phyloP scores from a whole-genome alignment of 2,329 filamentous ascomycete genomes.

The Arthrobotrys sinensis region DNA sequence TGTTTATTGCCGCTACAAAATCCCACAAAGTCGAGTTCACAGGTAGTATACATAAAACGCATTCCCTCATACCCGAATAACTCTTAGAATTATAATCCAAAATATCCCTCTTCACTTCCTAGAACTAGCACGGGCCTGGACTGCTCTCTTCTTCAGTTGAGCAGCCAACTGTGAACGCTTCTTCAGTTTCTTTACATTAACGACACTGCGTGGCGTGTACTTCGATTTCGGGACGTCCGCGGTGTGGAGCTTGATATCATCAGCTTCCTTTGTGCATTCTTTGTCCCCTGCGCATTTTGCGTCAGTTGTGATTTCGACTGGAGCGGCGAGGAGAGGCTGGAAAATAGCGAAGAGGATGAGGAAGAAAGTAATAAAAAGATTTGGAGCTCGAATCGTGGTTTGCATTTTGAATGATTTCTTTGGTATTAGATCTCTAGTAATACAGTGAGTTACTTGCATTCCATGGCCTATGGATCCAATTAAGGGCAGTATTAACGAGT shows the following conservation, averaged over 20 bases:
- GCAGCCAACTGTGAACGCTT: slow-evolving; percentile 28
- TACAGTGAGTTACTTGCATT: no score
- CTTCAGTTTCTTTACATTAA: slow-evolving; percentile 27
- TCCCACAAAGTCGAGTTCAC: no score
- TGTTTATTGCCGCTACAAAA: no score
- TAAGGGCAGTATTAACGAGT: no score
- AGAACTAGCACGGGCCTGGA: slow-evolving; percentile 17
- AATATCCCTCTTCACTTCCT: slow-evolving; percentile 11
- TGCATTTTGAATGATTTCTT: slow-evolving; percentile 31
- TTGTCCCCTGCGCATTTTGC: slow-evolving; percentile 6
- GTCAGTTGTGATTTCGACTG: neutral
- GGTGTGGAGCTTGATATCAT: slow-evolving; percentile 4
- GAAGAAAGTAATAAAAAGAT: slow-evolving; percentile 42
- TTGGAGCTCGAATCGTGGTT: slow-evolving; percentile 28
- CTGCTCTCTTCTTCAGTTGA: slow-evolving; percentile 31
- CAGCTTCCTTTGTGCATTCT: slow-evolving; percentile 1
- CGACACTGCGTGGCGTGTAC: neutral
- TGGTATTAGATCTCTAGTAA: neutral
- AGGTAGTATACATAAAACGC: no score
- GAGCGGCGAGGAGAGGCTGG: slow-evolving; percentile 39
- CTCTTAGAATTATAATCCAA: neutral
- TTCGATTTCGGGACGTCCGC: slow-evolving; percentile 3
- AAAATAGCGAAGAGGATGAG: slow-evolving; percentile 34
- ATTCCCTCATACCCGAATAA: no score
- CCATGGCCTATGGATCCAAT: no score